These are phyloP conservation scores for Desmodesmus armatus DNA, from an alignment of 139 green algal genomes.

Conservation along the genomic window DNA sequence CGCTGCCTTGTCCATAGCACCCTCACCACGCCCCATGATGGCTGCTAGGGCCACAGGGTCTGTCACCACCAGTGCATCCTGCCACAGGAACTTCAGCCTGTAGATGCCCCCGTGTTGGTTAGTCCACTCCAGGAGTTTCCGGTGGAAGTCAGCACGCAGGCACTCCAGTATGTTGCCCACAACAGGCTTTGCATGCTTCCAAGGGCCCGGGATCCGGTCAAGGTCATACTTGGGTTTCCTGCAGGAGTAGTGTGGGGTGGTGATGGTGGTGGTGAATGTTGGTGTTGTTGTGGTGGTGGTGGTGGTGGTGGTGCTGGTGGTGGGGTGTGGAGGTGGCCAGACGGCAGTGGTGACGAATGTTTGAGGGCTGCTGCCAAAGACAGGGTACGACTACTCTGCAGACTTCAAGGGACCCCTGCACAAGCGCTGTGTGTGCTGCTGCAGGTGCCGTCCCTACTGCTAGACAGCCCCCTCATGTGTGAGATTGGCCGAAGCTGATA, in stretches of 20 bases:
- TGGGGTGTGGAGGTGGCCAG: too few species aligned
- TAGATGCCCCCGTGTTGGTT: slow-evolving; percentile 63
- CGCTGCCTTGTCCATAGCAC: slow-evolving; percentile 59
- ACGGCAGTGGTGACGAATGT: too few species aligned
- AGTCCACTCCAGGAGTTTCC: slow-evolving; percentile 54
- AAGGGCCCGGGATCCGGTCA: slow-evolving; percentile 62
- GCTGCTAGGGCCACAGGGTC: slow-evolving; percentile 54
- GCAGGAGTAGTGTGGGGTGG: not conserved
- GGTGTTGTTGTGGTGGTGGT: too few species aligned
- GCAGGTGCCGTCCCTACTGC: too few species aligned
- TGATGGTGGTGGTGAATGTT: too few species aligned
- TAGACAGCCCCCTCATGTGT: too few species aligned
- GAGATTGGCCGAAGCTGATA: too few species aligned
- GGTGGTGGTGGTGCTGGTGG: too few species aligned
- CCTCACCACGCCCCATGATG: slow-evolving; percentile 61
- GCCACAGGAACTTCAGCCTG: slow-evolving; percentile 55
- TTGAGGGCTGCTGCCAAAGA: too few species aligned
- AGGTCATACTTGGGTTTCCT: slow-evolving; percentile 37
- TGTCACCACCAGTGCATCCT: slow-evolving; percentile 57
- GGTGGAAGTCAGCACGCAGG: slow-evolving; percentile 62
- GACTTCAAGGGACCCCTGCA: too few species aligned
- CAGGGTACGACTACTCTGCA: too few species aligned
- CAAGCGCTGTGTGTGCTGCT: too few species aligned
- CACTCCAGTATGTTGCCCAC: slow-evolving; percentile 63
- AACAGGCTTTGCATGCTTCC: slow-evolving; percentile 48